Base-by-base conservation (phyloP, 768 basidiomycete genomes). In the Agaricus subrufescens region DNA sequence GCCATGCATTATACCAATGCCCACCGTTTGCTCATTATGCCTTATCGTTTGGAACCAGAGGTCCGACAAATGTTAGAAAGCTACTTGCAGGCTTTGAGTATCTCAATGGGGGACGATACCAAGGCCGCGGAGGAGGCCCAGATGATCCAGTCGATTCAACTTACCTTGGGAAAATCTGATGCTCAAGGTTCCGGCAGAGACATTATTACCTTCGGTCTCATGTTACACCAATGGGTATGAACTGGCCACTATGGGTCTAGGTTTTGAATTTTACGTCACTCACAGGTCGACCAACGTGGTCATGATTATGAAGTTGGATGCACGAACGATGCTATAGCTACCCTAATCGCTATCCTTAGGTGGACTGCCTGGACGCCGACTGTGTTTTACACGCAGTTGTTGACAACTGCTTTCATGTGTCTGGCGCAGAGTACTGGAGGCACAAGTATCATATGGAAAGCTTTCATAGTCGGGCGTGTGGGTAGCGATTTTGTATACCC, bases 381-480 rank as follows among this genome's bases (percentile, higher is more conserved):
- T 2, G 79, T 79, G 23, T 89, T 86, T 64, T 87, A 84, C 58
- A 84, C 82, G 0, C 89, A 89, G 61, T 66, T 90, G 45, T 70
- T 91, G 29, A 71, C 85, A 19, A 76, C 87, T 3, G 82, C 86
- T 3, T 71, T 88, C 58, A 78, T 78, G 6, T 87, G 82, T 61
- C 71, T 91, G 23, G 75, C 81, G 1, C 84, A 87, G 65, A 79
- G 67, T 53, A 79, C 67, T 53, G 47, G 60, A 6, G 56, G 62
- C 27, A 71, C 61, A 59, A 68, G 63, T 56, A 70, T 52, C 59
- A 63, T 90, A 31, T 92, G 89, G 89, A 81, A 80, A 60, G 77
- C 83, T 19, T 91, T 91, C 63, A 75, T 89, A 19, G 70, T 88
- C 53, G 85, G 87, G 39, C 79, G 89, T 52, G 89, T 91, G 69